Base-by-base conservation (phyloP, 305 asterid species). In the Solanum hybrid region DNA sequence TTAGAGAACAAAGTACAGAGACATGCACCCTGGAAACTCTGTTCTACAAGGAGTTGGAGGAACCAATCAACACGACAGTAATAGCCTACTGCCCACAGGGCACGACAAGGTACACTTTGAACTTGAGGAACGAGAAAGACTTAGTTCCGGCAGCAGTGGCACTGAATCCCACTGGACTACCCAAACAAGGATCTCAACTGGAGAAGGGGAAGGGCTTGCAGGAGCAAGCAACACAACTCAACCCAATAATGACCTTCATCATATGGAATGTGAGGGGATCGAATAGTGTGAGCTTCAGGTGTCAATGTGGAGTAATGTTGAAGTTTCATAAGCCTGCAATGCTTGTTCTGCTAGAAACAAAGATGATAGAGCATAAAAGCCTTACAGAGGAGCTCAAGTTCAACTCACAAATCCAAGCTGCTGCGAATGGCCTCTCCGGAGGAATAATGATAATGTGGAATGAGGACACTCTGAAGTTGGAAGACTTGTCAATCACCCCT, bases 141-240 rank as follows among this genome's bases (percentile, higher is more conserved):
- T 11, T 12, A 11, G 3, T 69, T 2, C 8, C 8, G 1, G 0
- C 5, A 22, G 1, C 28, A 1, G 12, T 64, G 24, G 28, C 16
- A 10, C 1, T n/a, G 0, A 24, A 69, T 3, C 7, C 75, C 6
- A 10, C 5, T 8, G 2, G 24, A 11, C 6, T 4, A 69, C 2
- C 13, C 7, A 67, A 4, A 5, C 6, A 5, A 3, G 3, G 3
- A 10, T 11, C 31, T 26, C 31, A 67, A 5, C 1, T 24, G 75
- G 16, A 67, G 7, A 11, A 67, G 5, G 31, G 14, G 16, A 67
- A 67, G 29, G 8, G 4, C 5, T 11, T 67, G 6, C 1, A n/a
- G 16, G 31, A 67, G 3, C 31, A 10, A 10, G 0, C 7, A 24
- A 11, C 31, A 69, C 69, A 57, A 24, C 14, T 4, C 14, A 67